phyloP scores from a whole-genome alignment of 208 protist genomes.

The Leishmania arabica region DNA sequence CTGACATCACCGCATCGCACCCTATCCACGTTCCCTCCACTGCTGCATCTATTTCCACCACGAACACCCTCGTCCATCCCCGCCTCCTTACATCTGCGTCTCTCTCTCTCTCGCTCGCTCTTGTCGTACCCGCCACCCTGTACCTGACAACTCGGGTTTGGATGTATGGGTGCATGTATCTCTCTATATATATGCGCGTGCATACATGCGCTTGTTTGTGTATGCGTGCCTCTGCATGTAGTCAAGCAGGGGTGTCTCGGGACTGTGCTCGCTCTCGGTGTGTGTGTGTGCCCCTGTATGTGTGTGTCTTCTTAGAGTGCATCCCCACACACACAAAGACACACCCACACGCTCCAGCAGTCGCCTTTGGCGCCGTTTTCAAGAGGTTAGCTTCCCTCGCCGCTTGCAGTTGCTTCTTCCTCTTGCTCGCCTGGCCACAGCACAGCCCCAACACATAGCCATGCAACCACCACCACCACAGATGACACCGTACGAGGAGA shows the following conservation, averaged over 20 bases:
- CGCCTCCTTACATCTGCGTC: neutral
- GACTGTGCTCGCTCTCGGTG: neutral
- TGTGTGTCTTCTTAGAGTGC: neutral
- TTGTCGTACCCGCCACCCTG: neutral
- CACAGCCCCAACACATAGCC: neutral
- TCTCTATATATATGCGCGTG: neutral
- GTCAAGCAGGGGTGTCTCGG: neutral
- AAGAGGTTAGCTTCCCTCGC: neutral
- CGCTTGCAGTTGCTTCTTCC: neutral
- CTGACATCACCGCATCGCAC: neutral
- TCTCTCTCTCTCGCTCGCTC: neutral
- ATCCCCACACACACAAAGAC: neutral
- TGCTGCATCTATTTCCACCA: neutral
- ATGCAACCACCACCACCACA: slow-evolving; percentile 67
- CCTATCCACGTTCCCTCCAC: neutral
- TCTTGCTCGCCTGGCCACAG: neutral
- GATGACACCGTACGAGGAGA: slow-evolving; percentile 79
- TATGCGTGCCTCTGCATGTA: neutral
- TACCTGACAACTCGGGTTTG: neutral
- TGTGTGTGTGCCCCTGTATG: neutral
- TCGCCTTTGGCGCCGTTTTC: neutral
- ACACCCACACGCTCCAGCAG: neutral
- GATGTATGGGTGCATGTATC: neutral
- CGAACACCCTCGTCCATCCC: neutral
- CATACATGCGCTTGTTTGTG: neutral